Evolutionary conservation across 768 basidiomycete species (phyloP).

Genomic region (Russula sp.): DNA sequence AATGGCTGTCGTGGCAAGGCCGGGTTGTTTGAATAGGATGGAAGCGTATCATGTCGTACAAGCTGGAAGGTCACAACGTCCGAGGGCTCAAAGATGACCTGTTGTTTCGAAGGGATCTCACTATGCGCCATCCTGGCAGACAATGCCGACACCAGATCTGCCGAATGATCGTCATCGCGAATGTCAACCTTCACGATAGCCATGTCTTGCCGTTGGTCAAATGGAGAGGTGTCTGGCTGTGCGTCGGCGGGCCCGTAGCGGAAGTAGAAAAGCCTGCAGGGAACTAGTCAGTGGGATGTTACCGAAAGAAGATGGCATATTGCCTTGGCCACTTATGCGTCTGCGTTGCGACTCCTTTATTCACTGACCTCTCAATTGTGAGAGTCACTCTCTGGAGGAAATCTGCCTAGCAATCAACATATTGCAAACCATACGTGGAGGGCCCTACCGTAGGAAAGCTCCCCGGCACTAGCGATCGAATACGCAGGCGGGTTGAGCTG

Average conservation of each 20-base stretch:
- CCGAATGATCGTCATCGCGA: constrained; percentile 38
- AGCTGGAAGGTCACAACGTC: constrained; percentile 57
- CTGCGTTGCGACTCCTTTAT: constrained; percentile 23
- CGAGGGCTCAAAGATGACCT: constrained; percentile 56
- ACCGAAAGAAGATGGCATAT: constrained; percentile 22
- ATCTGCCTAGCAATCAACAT: constrained; percentile 31
- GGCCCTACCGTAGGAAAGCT: constrained; percentile 29
- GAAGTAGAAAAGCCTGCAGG: constrained; percentile 45
- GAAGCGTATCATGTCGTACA: constrained; percentile 25
- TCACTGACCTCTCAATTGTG: constrained; percentile 35
- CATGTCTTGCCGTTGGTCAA: constrained; percentile 29
- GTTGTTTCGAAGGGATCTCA: constrained; percentile 33
- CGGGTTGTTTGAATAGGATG: constrained; percentile 21
- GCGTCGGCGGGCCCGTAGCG: constrained; percentile 42
- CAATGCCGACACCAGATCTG: constrained; percentile 48
- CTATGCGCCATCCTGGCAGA: constrained; percentile 24
- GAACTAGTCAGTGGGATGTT: not conserved
- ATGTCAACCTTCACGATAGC: constrained; percentile 48
- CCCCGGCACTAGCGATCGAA: constrained; percentile 33
- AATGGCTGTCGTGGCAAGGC: constrained; percentile 30
- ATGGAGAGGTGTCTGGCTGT: constrained; percentile 26
- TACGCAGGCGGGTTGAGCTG: constrained; percentile 34
- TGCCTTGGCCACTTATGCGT: constrained; percentile 35
- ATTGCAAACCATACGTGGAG: constrained; percentile 3
- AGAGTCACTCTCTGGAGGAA: constrained; percentile 40